A percentile compares a stretch with the other conserved stretches of the same genome.
phyloP scores from a whole-genome alignment of 2,329 filamentous ascomycete genomes.

The Fusarium solani-melongenae region DNA sequence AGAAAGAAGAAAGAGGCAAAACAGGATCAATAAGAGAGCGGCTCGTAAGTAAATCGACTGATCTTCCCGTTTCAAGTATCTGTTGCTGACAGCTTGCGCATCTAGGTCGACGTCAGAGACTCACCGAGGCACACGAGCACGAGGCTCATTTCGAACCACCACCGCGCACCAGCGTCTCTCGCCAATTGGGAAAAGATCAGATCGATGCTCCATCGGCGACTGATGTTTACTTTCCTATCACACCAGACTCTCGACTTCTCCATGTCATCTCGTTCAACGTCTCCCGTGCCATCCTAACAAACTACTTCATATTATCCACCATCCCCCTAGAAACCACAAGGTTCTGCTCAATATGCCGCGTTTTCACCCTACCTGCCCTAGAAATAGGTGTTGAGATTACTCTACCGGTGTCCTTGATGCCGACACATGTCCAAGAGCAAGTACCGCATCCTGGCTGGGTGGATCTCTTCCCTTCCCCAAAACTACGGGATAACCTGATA shows the following conservation, averaged over 20 bases:
- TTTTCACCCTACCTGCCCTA: not conserved
- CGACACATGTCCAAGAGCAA: constrained; percentile 25
- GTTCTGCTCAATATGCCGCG: constrained; percentile 15
- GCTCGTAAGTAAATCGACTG: constrained; percentile 9
- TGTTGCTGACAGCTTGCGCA: not conserved
- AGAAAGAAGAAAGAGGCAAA: constrained; percentile 35
- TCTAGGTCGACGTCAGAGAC: constrained; percentile 30
- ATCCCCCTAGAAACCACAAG: constrained; percentile 10
- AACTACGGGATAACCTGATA: constrained; percentile 34
- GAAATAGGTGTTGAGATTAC: not conserved
- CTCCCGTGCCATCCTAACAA: constrained; percentile 33
- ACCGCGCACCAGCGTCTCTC: not conserved
- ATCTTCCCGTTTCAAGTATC: too few relatives aligned
- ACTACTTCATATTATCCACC: constrained; percentile 31
- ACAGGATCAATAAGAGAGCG: constrained; percentile 33
- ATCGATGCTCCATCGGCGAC: not conserved
- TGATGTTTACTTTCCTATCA: constrained; percentile 26
- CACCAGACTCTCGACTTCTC: constrained; percentile 28
- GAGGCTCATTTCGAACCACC: not conserved
- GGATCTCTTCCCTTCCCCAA: constrained; percentile 30
- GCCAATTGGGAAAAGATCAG: not conserved
- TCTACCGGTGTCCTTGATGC: constrained; percentile 17
- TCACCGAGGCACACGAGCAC: constrained; percentile 3
- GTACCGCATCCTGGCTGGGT: constrained; percentile 31
- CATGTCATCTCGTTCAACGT: constrained; percentile 35